These are phyloP conservation scores for Oxyria digyna DNA, from an alignment of 148 eudicot species.

Conservation along the genomic window DNA sequence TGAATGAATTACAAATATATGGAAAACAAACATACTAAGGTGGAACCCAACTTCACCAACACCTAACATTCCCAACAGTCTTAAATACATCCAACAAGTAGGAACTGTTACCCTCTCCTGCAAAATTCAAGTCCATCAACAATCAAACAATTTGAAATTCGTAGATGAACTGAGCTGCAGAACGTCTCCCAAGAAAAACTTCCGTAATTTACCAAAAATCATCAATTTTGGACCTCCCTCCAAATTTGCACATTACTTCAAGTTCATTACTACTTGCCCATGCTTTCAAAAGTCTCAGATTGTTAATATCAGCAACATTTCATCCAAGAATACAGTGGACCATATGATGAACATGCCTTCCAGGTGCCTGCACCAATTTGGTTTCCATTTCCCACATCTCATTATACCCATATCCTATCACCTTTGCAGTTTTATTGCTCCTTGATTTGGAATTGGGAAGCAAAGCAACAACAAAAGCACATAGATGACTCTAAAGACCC, in stretches of 20 bases:
- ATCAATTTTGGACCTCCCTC: not conserved
- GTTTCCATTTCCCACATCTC: conserved; percentile 1
- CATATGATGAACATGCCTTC: not conserved
- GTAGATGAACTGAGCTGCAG: not conserved
- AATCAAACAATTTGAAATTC: not conserved
- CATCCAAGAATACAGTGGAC: not conserved
- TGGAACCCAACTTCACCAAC: not conserved
- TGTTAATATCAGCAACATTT: not conserved
- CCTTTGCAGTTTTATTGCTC: not conserved
- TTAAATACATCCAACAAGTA: not conserved
- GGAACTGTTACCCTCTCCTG: not conserved
- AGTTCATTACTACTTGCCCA: not conserved
- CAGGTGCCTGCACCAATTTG: not conserved
- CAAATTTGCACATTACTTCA: not conserved
- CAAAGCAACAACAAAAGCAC: not conserved
- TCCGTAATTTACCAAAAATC: not conserved
- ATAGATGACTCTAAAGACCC: not conserved
- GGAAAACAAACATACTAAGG: not conserved
- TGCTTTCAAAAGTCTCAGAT: not conserved
- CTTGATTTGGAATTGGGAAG: not conserved
- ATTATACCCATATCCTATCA: not conserved
- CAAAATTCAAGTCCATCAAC: not conserved
- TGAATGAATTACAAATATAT: not conserved
- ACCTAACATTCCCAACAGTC: not conserved
- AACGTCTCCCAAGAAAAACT: not conserved